Evolutionary conservation across 2,329 filamentous ascomycete genomes (phyloP), one percentile per base, ranked within the genome.

Genomic region (Epichloe gansuensis): DNA sequence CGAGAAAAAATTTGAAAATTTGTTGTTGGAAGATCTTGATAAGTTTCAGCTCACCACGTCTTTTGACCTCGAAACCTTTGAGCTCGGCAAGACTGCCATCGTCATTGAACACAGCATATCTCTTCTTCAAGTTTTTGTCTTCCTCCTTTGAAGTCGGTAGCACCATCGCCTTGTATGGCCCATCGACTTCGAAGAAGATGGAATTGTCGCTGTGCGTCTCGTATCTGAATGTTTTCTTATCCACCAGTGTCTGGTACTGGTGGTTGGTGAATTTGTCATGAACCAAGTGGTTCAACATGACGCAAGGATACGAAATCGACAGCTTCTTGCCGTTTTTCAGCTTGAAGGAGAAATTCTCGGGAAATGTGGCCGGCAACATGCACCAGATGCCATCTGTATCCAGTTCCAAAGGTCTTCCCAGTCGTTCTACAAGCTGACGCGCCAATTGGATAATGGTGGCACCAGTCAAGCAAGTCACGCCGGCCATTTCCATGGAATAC

Each of bases 351-450:
- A 96, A 96, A 68, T 98, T 96, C 63, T 98, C 93, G 0, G 93
- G 93, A 61, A 98, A 98, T 0, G 88, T 93, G 0, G 88, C 91
- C 0, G 93, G 93, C 60, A 98, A 76, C 79, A 98, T 98, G 70
- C 93, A 98, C 94, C 93, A 98, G 62, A 98, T 98, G 79, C 94
- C 93, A 64, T 98, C 93, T 3, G 93, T 98, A 67, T 98, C 93
- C 47, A 98, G 75, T 66, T 98, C 93, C 50, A 98, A 75, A 0
- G 93, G 93, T 52, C 93, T 80, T 25, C 93, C 93, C 39, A 98
- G 87, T 7, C 93, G 81, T 65, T 98, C 93, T 4, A 98, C 91
- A 2, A 98, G 78, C 60, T 93, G 85, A 63, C 91, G 82, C 17
- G 93, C 94, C 78, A 98, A 82, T 64, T 98, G 93, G 65, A 98